Percentiles rank a stretch among this genome's conserved stretches.
Evolutionary conservation across 2,329 filamentous ascomycete genomes (phyloP).

Genomic region (Aspergillus unguis): DNA sequence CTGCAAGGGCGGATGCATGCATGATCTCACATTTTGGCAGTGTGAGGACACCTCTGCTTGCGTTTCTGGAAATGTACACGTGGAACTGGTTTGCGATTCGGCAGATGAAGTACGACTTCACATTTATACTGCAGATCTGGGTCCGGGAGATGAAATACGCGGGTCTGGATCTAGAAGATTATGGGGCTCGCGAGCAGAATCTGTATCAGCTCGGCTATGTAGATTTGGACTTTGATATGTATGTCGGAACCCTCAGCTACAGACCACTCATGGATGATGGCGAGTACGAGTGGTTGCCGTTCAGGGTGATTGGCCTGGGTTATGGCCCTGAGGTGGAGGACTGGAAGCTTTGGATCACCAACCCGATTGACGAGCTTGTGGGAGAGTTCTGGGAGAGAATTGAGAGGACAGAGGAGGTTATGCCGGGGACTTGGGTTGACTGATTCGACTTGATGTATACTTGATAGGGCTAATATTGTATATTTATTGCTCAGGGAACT

Average conservation of each 20-base stretch:
- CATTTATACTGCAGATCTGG: neutral
- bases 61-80: too few species aligned
- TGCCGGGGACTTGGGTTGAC: conserved; percentile 2
- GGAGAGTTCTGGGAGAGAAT: neutral
- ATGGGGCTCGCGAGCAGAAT: neutral
- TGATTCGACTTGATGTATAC: neutral
- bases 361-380: neutral
- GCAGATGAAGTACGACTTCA: neutral
- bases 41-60: too few species aligned
- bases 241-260: too few species aligned
- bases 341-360: neutral
- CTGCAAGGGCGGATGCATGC: neutral
- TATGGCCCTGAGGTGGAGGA: neutral
- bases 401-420: neutral
- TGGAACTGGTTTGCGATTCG: too few species aligned
- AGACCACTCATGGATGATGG: too few species aligned
- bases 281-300: too few species aligned
- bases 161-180: neutral
- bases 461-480: too few species aligned
- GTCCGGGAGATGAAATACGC: neutral
- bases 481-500: too few species aligned
- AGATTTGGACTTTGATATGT: neutral
- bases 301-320: accelerated
- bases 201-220: neutral
- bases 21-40: too few species aligned